Conservation (phyloP, 2,329 filamentous ascomycete species). For the Fusarium mundagurra region DNA sequence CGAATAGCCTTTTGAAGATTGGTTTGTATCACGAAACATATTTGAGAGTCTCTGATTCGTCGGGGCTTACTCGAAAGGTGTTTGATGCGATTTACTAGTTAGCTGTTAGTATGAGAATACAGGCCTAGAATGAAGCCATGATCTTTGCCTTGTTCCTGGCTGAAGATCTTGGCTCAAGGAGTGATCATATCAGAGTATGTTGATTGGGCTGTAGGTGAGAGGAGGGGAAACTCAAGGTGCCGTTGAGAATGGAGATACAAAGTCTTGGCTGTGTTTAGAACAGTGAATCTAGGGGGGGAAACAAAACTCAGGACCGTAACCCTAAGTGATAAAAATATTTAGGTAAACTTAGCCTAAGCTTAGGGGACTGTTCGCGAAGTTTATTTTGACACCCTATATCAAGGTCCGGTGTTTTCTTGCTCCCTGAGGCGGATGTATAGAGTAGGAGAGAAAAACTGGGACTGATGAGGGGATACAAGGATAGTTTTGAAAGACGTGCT, state of each 20-base stretch:
- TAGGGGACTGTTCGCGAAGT: too few relatives aligned
- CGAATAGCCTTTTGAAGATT: slow-evolving; percentile 7
- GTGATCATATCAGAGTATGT: not conserved
- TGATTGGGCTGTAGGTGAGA: not conserved
- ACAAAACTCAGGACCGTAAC: too few relatives aligned
- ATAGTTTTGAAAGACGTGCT: not conserved
- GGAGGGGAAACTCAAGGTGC: not conserved
- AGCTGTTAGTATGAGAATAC: not conserved
- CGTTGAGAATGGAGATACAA: not conserved
- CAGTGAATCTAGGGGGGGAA: too few relatives aligned
- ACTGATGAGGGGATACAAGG: slow-evolving; percentile 13
- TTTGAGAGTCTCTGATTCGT: not conserved
- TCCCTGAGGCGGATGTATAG: too few relatives aligned
- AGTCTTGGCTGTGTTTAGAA: not conserved
- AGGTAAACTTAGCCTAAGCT: too few relatives aligned
- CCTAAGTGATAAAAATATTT: too few relatives aligned
- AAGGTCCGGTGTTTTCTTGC: too few relatives aligned
- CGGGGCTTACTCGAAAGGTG: not conserved
- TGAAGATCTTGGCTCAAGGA: slow-evolving; percentile 11
- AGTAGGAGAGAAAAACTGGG: slow-evolving; percentile 1
- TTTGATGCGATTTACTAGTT: not conserved
- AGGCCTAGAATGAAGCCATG: not conserved
- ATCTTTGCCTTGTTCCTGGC: not conserved
- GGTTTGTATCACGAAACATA: slow-evolving; percentile 6
- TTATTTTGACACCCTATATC: too few relatives aligned